phyloP scores from a whole-genome alignment of 148 eudicot species.

The Camellia lanceoleosa region DNA sequence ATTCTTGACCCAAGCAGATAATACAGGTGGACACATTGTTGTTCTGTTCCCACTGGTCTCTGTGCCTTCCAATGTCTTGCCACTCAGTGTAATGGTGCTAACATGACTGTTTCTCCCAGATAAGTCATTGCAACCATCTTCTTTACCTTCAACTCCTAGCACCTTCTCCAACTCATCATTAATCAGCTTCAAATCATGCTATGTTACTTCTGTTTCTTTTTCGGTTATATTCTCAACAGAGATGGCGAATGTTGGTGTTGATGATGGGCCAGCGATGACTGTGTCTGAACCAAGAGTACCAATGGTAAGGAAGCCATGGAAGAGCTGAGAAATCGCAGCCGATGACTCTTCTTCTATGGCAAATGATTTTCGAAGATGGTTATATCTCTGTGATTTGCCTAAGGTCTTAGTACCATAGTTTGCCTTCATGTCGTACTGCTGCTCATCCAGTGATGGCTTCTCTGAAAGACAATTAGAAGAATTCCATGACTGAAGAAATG shows the following conservation, averaged over 20 bases:
- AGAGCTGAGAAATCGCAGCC: slow-evolving; percentile 50
- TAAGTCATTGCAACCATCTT: slow-evolving; percentile 53
- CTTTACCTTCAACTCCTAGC: slow-evolving; percentile 58
- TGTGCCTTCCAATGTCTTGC: slow-evolving; percentile 51
- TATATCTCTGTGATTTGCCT: slow-evolving; percentile 48
- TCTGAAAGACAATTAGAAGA: slow-evolving; percentile 48
- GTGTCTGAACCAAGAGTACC: slow-evolving; percentile 79
- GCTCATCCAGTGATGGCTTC: slow-evolving; percentile 51
- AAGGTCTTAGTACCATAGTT: slow-evolving; percentile 39
- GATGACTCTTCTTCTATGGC: slow-evolving; percentile 45
- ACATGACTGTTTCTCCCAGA: slow-evolving; percentile 78
- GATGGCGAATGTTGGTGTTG: slow-evolving; percentile 69
- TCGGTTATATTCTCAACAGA: slow-evolving; percentile 64
- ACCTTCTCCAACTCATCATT: slow-evolving; percentile 80
- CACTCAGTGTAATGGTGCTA: slow-evolving; percentile 63
- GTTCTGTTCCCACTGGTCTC: slow-evolving; percentile 42
- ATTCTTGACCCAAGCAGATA: slow-evolving; percentile 71
- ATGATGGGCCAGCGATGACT: slow-evolving; percentile 41
- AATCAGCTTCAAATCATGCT: slow-evolving; percentile 66
- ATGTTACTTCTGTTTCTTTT: slow-evolving; percentile 60
- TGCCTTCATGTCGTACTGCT: slow-evolving; percentile 45
- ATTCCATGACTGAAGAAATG: slow-evolving; percentile 24
- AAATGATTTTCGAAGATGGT: slow-evolving; percentile 48
- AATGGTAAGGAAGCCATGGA: slow-evolving; percentile 86
- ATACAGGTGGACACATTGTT: slow-evolving; percentile 60